phyloP scores from a whole-genome alignment of 2,329 filamentous ascomycete genomes.

The Xylaria sp. region DNA sequence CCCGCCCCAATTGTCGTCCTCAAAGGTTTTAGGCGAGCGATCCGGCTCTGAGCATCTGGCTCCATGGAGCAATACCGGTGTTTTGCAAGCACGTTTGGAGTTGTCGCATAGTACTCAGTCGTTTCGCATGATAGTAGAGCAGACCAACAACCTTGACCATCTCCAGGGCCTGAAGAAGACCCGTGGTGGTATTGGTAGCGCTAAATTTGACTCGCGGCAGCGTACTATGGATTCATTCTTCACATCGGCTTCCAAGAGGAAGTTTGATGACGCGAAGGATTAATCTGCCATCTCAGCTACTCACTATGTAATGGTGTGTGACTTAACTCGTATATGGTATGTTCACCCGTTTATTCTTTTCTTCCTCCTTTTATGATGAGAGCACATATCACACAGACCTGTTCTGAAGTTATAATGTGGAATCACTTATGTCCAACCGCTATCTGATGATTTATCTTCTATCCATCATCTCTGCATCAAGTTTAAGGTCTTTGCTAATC shows the following conservation, averaged over 20 bases:
- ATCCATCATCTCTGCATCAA: conserved; percentile 5
- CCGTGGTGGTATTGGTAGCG: conserved; percentile 82
- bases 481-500: conserved; percentile 21
- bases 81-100: conserved; percentile 45
- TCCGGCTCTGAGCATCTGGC: conserved; percentile 44
- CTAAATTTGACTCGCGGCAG: conserved; percentile 79
- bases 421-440: conserved; percentile 82
- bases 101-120: conserved; percentile 41
- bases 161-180: conserved; percentile 80
- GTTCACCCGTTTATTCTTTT: conserved; percentile 41
- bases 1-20: conserved; percentile 37
- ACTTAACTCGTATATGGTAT: conserved; percentile 52
- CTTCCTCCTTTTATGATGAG: conserved; percentile 72
- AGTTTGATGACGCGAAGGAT: conserved; percentile 49
- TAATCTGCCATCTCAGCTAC: conserved; percentile 10
- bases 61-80: conserved; percentile 64
- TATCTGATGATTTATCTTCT: conserved; percentile 70
- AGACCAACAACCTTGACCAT: conserved; percentile 77
- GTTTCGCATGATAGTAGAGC: conserved; percentile 60
- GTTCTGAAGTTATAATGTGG: conserved; percentile 77
- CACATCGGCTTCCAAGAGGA: conserved; percentile 58
- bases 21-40: conserved; percentile 20
- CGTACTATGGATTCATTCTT: conserved; percentile 83
- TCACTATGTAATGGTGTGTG: background rate
- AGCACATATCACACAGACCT: conserved; percentile 81